A percentile compares a stretch with the other conserved stretches of the same genome.
Evolutionary conservation across 192 early-diverging fungal species (phyloP).

Genomic region (Ambispora gerdemannii): DNA sequence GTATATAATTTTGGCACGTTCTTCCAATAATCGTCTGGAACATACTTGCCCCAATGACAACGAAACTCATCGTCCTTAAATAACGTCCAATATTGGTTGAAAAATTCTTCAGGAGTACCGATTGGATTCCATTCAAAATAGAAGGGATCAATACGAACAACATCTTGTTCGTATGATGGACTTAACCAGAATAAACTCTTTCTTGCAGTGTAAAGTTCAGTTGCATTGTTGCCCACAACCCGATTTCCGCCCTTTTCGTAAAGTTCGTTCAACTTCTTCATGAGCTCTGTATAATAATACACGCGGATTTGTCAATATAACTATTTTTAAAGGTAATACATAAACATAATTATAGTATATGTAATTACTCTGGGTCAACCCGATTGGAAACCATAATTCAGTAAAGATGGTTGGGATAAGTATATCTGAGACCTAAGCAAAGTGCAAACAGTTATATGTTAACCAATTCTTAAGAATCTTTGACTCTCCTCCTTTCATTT

Average conservation of each 20-base stretch:
- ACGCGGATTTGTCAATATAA: too few species aligned
- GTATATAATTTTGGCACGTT: not conserved
- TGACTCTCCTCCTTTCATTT: too few species aligned
- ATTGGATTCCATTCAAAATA: not conserved
- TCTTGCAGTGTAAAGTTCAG: not conserved
- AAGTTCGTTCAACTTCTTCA: not conserved
- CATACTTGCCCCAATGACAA: constrained; percentile 4
- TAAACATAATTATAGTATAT: too few species aligned
- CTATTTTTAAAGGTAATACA: too few species aligned
- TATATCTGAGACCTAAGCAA: too few species aligned
- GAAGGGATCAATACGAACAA: not conserved
- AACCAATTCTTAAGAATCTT: too few species aligned
- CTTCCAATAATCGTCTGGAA: not conserved
- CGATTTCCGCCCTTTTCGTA: not conserved
- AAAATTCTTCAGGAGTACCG: not conserved
- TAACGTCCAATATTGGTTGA: not conserved
- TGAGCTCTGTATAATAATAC: too few species aligned
- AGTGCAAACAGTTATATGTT: too few species aligned
- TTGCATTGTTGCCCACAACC: not conserved
- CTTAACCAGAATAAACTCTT: not conserved
- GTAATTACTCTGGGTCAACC: not conserved
- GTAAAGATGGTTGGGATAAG: not conserved
- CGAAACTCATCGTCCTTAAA: not conserved
- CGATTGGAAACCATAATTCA: not conserved
- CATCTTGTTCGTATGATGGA: not conserved